Conservation (phyloP, 495 filamentous ascomycete genomes). For the Talaromyces trachyspermus region DNA sequence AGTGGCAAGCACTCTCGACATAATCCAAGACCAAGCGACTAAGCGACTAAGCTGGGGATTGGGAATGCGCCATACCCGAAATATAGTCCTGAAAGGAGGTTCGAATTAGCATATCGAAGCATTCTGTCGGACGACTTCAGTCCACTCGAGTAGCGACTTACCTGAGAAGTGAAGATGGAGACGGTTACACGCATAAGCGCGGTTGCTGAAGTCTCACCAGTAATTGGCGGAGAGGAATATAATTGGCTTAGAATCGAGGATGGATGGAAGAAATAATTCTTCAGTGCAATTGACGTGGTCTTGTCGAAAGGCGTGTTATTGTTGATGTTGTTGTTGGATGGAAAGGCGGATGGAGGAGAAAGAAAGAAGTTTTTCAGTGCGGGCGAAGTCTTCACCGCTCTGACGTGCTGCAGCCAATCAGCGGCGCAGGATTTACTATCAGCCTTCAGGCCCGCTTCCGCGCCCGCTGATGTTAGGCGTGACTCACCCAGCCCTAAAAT, state of each 20-base stretch:
- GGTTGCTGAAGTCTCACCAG: conserved; percentile 35
- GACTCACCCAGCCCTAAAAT: background rate
- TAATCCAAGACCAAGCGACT: conserved; percentile 11
- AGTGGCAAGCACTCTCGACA: conserved; percentile 11
- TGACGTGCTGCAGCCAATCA: background rate
- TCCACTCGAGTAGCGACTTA: conserved; percentile 39
- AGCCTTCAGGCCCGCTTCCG: background rate
- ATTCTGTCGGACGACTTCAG: conserved; percentile 1
- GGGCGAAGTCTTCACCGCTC: background rate
- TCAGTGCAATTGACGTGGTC: conserved; percentile 15
- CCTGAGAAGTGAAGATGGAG: conserved; percentile 95
- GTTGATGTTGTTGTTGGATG: conserved; percentile 8
- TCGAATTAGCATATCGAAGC: conserved; percentile 13
- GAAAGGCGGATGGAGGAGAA: conserved; percentile 16
- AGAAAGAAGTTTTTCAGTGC: conserved; percentile 4
- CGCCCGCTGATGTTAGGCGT: background rate
- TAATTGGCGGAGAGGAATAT: conserved; percentile 20
- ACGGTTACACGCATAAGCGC: conserved; percentile 93
- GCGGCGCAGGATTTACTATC: background rate
- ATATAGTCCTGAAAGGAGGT: conserved; percentile 71
- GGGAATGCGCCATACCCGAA: conserved; percentile 57
- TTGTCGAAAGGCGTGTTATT: background rate
- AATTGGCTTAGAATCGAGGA: background rate
- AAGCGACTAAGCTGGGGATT: conserved; percentile 3
- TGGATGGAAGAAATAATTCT: conserved; percentile 13